Evolutionary conservation across 2,329 filamentous ascomycete genomes (phyloP), one percentile per base, ranked within the genome.

Genomic region (Colletotrichum lentis): DNA sequence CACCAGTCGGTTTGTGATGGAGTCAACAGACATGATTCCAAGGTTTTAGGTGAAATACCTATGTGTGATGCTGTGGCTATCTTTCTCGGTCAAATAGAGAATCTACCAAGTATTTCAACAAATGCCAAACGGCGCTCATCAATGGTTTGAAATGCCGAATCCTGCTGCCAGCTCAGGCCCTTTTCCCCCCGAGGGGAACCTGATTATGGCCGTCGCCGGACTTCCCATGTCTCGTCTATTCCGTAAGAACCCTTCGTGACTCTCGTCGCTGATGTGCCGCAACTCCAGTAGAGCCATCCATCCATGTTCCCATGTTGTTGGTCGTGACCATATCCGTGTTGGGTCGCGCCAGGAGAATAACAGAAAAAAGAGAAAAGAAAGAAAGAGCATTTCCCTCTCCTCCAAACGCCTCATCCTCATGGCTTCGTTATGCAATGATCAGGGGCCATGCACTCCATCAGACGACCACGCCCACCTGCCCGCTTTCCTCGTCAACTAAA

Each of bases 401-500:
- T 68, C 37, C 59, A 39, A 65, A 68, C 62, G 62, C 62, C 65
- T 65, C 65, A 55, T 65, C 62, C 65, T 65, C 65, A 55, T 65
- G 62, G 62, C 65, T 65, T 68, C 65, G 62, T 68, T 65, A 65
- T 65, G 62, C 55, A 64, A 63, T 65, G 49, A 68, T 65, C 55
- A 65, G 35, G 58, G 47, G 52, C 67, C 39, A 43, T 67, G 56
- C 57, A 67, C 41, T 31, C 41, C 35, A 41, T 67, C 58, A 69
- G 57, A 69, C 67, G 47, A 69, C 67, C 52, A 69, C 64, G 24
- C 67, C 67, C 56, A 69, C 67, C 67, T 69, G 62, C 67, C 62
- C 67, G 27, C 63, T 69, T 67, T 69, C 67, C 58, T 69, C 67
- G 58, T 69, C 67, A 69, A 69, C 67, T 67, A 69, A 67, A 62